Percentiles rank a stretch among this genome's conserved stretches.
Conservation (phyloP, 2,329 filamentous ascomycete species). For the Pseudogymnoascus sp. region DNA sequence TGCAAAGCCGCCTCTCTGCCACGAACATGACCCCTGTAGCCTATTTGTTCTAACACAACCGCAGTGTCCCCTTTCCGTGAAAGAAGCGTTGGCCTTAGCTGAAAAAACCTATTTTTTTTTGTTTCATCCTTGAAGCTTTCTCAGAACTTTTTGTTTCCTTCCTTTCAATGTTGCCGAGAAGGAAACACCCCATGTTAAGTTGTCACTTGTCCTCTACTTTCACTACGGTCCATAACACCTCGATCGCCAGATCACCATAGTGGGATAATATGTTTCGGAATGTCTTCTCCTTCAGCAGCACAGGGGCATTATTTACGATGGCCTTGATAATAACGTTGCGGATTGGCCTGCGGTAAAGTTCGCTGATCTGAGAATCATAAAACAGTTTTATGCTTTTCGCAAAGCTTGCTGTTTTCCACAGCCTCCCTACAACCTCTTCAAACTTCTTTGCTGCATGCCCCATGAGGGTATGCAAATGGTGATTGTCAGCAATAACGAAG, state of each 20-base stretch:
- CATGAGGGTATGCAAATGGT: not conserved
- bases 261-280: not conserved
- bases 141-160: not conserved
- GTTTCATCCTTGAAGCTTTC: too few relatives aligned
- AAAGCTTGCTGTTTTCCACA: not conserved
- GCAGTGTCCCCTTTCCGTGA: too few relatives aligned
- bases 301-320: not conserved
- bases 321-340: not conserved
- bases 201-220: not conserved
- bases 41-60: too few relatives aligned
- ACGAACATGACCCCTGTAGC: not conserved
- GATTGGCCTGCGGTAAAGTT: not conserved
- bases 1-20: not conserved
- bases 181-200: not conserved
- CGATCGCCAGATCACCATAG: not conserved
- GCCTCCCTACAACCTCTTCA: not conserved
- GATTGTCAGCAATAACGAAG: not conserved
- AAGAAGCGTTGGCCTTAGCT: too few relatives aligned
- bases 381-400: not conserved
- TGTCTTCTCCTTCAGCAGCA: not conserved
- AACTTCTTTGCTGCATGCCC: not conserved
- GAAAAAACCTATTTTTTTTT: too few relatives aligned
- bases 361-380: not conserved
- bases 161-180: not conserved
- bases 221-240: not conserved